Evolutionary conservation across 208 protist species (phyloP), one percentile per base, ranked within the genome.

Genomic region (Trypanosoma lewisi): DNA sequence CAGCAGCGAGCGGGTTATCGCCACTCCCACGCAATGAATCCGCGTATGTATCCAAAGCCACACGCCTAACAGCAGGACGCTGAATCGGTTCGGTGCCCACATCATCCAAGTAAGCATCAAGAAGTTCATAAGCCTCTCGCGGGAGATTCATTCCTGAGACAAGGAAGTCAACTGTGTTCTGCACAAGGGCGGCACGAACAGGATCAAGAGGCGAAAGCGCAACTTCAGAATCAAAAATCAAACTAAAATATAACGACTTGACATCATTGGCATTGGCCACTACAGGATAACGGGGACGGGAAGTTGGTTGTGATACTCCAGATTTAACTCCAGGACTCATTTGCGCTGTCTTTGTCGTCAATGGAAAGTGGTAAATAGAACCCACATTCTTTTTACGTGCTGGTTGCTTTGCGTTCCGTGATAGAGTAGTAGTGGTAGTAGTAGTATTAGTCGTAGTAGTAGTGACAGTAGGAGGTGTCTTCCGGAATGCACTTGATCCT

Each of bases 191-290:
- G n/a, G 89, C 89, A 48, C 79, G 83, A 33, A 93, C 67, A 1
- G 89, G 89, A 49, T 96, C 89, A 41, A 93, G 87, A n/a, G 87
- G 78, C 17, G 78, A 89, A 47, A 96, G 76, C 28, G 80, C 42
- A n/a, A 85, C 30, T 56, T 91, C 81, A 2, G 85, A 75, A 14
- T 93, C 87, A 16, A 81, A 62, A 4, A 96, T 61, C 14, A 71
- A 74, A 48, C 66, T 77, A 23, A 52, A 37, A 67, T 92, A 96
- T 12, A 96, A 70, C 42, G 67, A 57, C 11, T 74, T 67, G 21
- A 96, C 75, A 53, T 96, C 89, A 1, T 72, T 60, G 19, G 59
- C 55, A 65, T 50, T 75, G 51, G 54, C 53, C 2, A 96, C 78
- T 17, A 64, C 30, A 2, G 89, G 89, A 58, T 92, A 96, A 21